Evolutionary conservation across 345 rosid species (phyloP).

Genomic region (Durio zibethinus): DNA sequence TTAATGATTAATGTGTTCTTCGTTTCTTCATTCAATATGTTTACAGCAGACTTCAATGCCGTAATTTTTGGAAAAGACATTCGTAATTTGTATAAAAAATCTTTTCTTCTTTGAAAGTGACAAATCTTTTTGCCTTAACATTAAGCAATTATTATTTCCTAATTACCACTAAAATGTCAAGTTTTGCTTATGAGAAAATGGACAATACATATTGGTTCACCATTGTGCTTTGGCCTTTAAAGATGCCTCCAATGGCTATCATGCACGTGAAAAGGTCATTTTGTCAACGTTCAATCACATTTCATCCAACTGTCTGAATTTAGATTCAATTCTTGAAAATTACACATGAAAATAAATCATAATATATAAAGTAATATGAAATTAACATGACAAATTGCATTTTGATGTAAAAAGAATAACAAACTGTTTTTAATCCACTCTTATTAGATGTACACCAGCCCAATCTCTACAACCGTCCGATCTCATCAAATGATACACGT

Average conservation of each 20-base stretch:
- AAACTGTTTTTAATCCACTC: constrained; percentile 30
- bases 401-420: constrained; percentile 27
- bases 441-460: constrained; percentile 37
- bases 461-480: constrained; percentile 29
- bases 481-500: constrained; percentile 24
- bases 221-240: neutral
- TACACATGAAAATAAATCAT: neutral
- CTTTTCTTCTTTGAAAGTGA: neutral
- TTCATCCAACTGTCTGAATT: neutral
- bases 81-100: neutral
- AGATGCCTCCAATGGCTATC: neutral
- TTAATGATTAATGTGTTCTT: neutral
- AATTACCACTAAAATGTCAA: neutral
- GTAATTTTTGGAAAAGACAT: neutral
- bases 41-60: neutral
- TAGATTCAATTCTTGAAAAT: neutral
- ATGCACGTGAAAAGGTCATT: neutral
- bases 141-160: no score
- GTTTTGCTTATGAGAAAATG: neutral
- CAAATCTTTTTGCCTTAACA: neutral
- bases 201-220: neutral
- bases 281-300: neutral
- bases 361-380: neutral
- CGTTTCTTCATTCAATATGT: no score
- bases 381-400: neutral